Percentiles rank a stretch among this genome's conserved stretches.
phyloP scores from a whole-genome alignment of 2,329 filamentous ascomycete species.

The Golovinomyces cichoracearum region DNA sequence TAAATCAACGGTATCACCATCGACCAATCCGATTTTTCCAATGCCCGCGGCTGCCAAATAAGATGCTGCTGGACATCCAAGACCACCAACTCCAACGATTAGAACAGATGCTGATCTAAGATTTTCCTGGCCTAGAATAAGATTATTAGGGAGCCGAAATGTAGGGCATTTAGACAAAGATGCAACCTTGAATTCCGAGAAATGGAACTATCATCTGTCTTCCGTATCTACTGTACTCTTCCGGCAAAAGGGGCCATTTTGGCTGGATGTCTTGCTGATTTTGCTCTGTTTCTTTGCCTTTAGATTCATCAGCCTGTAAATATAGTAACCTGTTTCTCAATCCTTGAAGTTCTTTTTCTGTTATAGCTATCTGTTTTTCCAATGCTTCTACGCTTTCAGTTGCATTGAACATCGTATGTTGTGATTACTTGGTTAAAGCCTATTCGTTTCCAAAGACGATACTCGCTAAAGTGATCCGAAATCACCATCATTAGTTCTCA shows the following conservation, averaged over 20 bases:
- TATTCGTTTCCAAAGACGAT: too few relatives aligned
- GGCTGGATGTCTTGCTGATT: neutral
- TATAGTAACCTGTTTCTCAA: constrained; percentile 21
- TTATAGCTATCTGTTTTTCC: constrained; percentile 21
- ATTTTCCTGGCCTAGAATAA: constrained; percentile 43
- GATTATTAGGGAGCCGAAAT: neutral
- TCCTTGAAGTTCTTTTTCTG: constrained; percentile 23
- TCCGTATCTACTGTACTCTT: constrained; percentile 70
- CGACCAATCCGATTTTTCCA: constrained; percentile 57
- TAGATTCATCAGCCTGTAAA: constrained; percentile 6
- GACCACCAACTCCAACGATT: constrained; percentile 62
- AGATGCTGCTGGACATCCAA: constrained; percentile 78
- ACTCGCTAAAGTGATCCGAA: too few relatives aligned
- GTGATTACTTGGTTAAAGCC: too few relatives aligned
- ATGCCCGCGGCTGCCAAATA: constrained; percentile 80
- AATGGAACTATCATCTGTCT: constrained; percentile 72
- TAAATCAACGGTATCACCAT: constrained; percentile 64
- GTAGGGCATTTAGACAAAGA: neutral
- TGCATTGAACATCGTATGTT: constrained; percentile 18
- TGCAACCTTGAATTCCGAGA: constrained; percentile 44
- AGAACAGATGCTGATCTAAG: constrained; percentile 47
- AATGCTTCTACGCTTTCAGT: constrained; percentile 17
- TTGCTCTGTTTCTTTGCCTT: neutral
- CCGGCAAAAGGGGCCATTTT: constrained; percentile 41
- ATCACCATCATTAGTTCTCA: too few relatives aligned